Percentiles rank a stretch among this genome's conserved stretches.
phyloP scores from a whole-genome alignment of 2,329 filamentous ascomycete species.

The Diaporthe nobilis region DNA sequence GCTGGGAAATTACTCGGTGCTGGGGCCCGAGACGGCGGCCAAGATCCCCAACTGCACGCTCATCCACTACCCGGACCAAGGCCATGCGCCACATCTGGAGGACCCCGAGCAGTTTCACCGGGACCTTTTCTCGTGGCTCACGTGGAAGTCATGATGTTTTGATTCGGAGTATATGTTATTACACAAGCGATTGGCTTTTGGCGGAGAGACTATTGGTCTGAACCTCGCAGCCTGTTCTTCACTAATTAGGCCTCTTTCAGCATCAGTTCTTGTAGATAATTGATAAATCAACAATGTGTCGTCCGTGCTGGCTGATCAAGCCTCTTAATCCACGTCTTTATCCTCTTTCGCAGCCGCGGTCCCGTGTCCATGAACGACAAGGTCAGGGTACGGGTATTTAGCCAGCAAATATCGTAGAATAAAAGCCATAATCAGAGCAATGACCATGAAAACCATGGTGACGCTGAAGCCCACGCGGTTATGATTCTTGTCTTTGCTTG shows the following conservation, averaged over 20 bases:
- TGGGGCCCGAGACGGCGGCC: conserved; percentile 5
- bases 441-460: conserved; percentile 33
- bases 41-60: conserved; percentile 13
- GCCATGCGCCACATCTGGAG: conserved; percentile 21
- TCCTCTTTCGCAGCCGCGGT: not conserved
- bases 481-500: conserved; percentile 22
- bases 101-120: not conserved
- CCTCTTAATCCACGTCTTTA: not conserved
- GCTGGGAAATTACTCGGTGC: conserved; percentile 18
- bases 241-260: no score
- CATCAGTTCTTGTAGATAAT: not conserved
- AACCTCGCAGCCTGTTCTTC: not conserved
- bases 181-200: no score
- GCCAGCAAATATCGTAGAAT: conserved; percentile 24
- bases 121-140: not conserved
- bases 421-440: conserved; percentile 24
- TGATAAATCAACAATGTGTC: accelerated
- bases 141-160: not conserved
- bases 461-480: conserved; percentile 33
- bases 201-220: no score
- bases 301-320: not conserved
- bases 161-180: no score
- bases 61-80: conserved; percentile 16
- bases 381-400: conserved; percentile 34
- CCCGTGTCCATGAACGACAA: conserved; percentile 11